Evolutionary conservation across 768 basidiomycete species (phyloP).

Genomic region (Serendipita indica): DNA sequence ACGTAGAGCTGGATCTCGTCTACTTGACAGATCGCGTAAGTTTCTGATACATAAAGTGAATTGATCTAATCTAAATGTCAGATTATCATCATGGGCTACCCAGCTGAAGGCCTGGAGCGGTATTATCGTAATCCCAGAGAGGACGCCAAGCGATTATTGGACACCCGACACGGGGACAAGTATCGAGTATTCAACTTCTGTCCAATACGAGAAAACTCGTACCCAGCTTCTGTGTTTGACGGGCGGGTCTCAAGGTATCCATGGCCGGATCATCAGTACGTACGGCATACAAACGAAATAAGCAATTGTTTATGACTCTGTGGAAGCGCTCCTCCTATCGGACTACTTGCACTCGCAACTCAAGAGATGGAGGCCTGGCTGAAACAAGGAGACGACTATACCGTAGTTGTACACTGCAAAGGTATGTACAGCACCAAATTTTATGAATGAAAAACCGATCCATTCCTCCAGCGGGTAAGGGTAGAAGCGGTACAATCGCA

Average conservation of each 20-base stretch:
- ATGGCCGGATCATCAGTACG: conserved; percentile 82
- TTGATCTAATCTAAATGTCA: conserved; percentile 50
- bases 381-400: conserved; percentile 42
- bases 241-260: conserved; percentile 72
- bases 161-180: conserved; percentile 54
- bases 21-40: conserved; percentile 16
- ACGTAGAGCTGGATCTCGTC: conserved; percentile 43
- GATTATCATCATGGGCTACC: conserved; percentile 43
- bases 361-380: conserved; percentile 67
- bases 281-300: conserved; percentile 12
- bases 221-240: conserved; percentile 51
- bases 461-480: conserved; percentile 47
- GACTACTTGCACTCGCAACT: conserved; percentile 54
- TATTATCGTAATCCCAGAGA: conserved; percentile 66
- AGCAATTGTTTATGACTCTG: not conserved
- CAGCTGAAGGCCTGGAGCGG: conserved; percentile 62
- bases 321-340: conserved; percentile 60
- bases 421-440: conserved; percentile 27
- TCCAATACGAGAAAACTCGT: conserved; percentile 65
- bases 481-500: conserved; percentile 73
- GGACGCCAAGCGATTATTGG: conserved; percentile 62
- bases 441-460: not conserved
- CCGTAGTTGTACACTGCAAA: conserved; percentile 80
- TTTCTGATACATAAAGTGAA: conserved; percentile 30
- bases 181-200: conserved; percentile 89